phyloP scores from a whole-genome alignment of 495 filamentous ascomycete genomes.

The Recurvomyces mirabilis region DNA sequence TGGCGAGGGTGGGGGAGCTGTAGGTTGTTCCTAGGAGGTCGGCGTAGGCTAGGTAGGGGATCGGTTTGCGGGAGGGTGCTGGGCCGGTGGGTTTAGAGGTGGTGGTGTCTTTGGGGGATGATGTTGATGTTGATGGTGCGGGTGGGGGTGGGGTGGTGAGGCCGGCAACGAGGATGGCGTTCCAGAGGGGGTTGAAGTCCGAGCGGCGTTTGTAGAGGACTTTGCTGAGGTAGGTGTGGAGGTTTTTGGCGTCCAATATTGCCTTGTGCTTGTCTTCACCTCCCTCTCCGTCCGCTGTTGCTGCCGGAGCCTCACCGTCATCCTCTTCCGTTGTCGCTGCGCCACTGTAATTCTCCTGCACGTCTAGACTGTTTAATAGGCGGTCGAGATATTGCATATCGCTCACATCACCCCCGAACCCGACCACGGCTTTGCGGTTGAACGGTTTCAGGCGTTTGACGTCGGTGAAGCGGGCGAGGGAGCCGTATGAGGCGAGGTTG shows the following conservation, averaged over 20 bases:
- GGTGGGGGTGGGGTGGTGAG: too few relatives aligned
- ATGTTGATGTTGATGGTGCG: too few relatives aligned
- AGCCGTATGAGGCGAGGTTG: conserved; percentile 95
- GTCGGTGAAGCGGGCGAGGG: conserved; percentile 90
- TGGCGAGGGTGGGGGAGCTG: conserved; percentile 73
- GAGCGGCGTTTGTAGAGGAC: conserved; percentile 88
- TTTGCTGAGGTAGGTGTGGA: conserved; percentile 91
- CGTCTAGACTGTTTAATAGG: conserved; percentile 70
- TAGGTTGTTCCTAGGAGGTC: conserved; percentile 93
- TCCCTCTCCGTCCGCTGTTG: not conserved
- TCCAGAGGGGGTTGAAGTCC: conserved; percentile 97
- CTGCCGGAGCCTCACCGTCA: conserved; percentile 4
- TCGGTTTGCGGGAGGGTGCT: too few relatives aligned
- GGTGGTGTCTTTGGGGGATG: too few relatives aligned
- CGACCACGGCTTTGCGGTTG: conserved; percentile 60
- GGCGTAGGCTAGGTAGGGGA: conserved; percentile 80
- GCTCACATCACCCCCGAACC: conserved; percentile 87
- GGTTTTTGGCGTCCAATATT: conserved; percentile 73
- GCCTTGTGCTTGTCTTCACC: conserved; percentile 22
- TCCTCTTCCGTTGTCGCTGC: not conserved
- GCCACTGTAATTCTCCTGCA: conserved; percentile 70
- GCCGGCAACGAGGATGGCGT: conserved; percentile 80
- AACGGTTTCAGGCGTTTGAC: conserved; percentile 83
- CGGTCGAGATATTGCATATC: conserved; percentile 98
- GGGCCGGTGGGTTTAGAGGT: too few relatives aligned